Conservation (phyloP, 192 early-diverging fungal genomes). For the Dimargaris xerosporica region DNA sequence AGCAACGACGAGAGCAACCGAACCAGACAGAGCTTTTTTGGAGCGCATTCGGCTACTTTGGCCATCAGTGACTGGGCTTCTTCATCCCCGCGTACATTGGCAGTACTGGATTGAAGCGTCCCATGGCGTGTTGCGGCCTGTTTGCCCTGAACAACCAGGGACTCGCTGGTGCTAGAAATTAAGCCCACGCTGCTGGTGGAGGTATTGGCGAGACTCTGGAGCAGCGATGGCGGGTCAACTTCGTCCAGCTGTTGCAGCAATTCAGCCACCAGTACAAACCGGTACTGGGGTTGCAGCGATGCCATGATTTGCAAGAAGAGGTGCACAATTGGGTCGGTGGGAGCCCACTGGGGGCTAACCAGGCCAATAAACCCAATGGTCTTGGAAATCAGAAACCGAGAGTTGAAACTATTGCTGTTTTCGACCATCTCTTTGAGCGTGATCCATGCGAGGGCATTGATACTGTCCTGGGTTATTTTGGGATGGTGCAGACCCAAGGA, state of each 20-base stretch:
- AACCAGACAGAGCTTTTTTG: constrained; percentile 20
- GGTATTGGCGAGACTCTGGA: constrained; percentile 19
- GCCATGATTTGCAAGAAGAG: constrained; percentile 3
- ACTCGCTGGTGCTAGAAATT: constrained; percentile 16
- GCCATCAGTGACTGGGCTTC: neutral
- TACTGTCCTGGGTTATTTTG: neutral
- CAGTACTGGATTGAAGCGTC: neutral
- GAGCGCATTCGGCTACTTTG: neutral
- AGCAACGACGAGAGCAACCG: constrained; percentile 26
- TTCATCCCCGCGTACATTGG: neutral
- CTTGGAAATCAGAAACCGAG: neutral
- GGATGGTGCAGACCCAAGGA: neutral
- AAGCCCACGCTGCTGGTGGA: constrained; percentile 18
- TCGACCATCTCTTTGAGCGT: constrained; percentile 10
- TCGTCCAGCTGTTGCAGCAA: constrained; percentile 23
- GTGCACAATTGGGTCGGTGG: neutral
- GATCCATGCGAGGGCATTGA: constrained; percentile 4
- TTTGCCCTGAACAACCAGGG: constrained; percentile 4
- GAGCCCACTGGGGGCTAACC: neutral
- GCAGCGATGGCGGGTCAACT: constrained; percentile 20
- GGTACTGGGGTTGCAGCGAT: constrained; percentile 13
- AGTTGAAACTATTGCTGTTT: neutral
- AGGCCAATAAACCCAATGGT: neutral
- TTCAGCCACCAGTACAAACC: constrained; percentile 23
- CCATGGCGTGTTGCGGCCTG: neutral